Evolutionary conservation across 768 basidiomycete species (phyloP).

Genomic region (Suillus occidentalis): DNA sequence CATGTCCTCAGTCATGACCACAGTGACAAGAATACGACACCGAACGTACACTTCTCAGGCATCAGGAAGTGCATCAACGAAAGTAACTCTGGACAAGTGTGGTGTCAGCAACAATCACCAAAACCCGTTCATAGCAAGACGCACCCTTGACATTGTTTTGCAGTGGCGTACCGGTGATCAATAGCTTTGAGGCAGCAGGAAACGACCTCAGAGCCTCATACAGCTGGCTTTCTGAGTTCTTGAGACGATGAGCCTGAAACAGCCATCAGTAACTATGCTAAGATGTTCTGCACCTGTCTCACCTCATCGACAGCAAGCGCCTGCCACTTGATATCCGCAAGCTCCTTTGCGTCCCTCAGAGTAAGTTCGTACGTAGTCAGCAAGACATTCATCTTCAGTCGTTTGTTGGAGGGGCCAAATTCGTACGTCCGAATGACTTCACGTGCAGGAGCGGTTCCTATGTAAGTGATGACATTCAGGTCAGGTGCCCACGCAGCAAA

Average conservation of each 20-base stretch:
- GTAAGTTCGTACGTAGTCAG: conserved; percentile 97
- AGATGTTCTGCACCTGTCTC: conserved; percentile 16
- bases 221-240: conserved; percentile 96
- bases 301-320: conserved; percentile 95
- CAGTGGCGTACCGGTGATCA: conserved; percentile 97
- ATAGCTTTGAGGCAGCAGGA: conserved; percentile 85
- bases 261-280: conserved; percentile 15
- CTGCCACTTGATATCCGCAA: conserved; percentile 97
- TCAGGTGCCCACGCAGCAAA: conserved; percentile 95
- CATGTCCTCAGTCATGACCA: conserved; percentile 11
- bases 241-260: conserved; percentile 87
- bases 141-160: conserved; percentile 99
- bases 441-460: conserved; percentile 83
- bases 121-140: conserved; percentile 17
- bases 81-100: conserved; percentile 65
- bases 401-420: conserved; percentile 86
- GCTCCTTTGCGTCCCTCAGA: conserved; percentile 83
- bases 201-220: conserved; percentile 94
- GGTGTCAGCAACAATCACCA: conserved; percentile 12
- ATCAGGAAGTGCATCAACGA: conserved; percentile 99
- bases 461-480: conserved; percentile 95
- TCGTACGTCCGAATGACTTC: conserved; percentile 92
- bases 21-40: neutral
- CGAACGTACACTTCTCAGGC: conserved; percentile 88
- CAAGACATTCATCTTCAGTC: conserved; percentile 94